These are phyloP conservation scores for Crithidia expoeki DNA, from an alignment of 208 protist genomes.

Conservation along the genomic window DNA sequence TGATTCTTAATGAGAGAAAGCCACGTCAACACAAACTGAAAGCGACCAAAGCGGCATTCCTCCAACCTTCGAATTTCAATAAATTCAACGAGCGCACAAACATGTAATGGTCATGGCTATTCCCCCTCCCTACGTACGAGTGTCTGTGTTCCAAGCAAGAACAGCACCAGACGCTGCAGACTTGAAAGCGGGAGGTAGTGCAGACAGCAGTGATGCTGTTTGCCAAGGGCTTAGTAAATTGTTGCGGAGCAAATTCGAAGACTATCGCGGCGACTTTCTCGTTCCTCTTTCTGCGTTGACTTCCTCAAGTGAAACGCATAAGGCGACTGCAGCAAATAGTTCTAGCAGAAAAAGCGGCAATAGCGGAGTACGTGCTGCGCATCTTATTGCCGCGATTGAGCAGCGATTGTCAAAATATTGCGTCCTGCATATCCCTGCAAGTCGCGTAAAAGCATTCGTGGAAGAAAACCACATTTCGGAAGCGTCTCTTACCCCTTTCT, in stretches of 20 bases:
- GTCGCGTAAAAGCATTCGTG: constrained; percentile 1
- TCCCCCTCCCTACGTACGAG: background rate
- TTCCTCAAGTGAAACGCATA: background rate
- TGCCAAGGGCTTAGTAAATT: background rate
- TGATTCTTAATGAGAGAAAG: too few relatives aligned
- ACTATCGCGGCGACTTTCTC: constrained; percentile 38
- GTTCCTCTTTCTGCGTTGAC: constrained; percentile 19
- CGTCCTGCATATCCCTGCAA: constrained; percentile 38
- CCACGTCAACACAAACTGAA: background rate
- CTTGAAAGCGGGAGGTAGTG: background rate
- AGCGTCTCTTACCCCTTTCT: background rate
- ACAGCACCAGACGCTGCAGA: background rate
- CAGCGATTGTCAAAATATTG: constrained; percentile 50
- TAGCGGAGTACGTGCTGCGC: background rate
- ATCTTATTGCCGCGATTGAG: constrained; percentile 38
- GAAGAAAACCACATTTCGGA: constrained; percentile 11
- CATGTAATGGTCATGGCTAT: background rate
- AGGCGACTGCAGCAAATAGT: too few relatives aligned
- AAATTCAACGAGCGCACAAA: background rate
- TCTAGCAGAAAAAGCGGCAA: background rate
- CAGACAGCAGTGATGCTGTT: too few relatives aligned
- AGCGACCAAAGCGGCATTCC: too few relatives aligned
- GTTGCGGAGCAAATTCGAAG: constrained; percentile 18
- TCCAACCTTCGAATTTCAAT: too few relatives aligned
- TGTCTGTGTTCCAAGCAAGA: constrained; percentile 8